These are phyloP conservation scores for Aspergillus pseudoterreus DNA, from an alignment of 2,329 filamentous ascomycete genomes.

Conservation along the genomic window DNA sequence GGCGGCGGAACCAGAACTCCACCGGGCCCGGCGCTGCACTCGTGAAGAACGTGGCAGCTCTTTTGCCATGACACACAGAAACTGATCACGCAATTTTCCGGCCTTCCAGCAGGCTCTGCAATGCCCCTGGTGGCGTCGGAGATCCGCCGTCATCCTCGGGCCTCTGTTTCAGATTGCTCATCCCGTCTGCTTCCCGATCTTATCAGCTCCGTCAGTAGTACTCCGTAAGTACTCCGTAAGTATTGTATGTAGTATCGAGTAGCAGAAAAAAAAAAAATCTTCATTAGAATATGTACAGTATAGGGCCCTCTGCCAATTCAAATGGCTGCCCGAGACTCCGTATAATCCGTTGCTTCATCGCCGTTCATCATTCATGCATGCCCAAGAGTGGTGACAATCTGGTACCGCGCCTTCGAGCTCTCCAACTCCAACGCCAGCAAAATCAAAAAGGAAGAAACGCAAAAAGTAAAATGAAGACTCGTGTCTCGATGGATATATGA, in stretches of 20 bases:
- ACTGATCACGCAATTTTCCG: conserved; percentile 24
- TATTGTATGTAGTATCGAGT: no score
- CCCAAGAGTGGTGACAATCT: conserved; percentile 18
- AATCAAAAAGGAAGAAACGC: conserved; percentile 5
- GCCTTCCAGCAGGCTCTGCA: background rate
- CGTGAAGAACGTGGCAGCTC: background rate
- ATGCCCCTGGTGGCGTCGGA: background rate
- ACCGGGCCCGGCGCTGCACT: background rate
- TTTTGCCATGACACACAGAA: conserved; percentile 23
- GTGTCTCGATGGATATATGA: conserved; percentile 14
- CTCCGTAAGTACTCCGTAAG: no score
- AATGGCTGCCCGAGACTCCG: conserved; percentile 16
- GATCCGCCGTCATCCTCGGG: background rate
- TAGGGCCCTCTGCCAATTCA: conserved; percentile 14
- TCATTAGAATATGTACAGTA: conserved; percentile 23
- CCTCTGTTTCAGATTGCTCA: background rate
- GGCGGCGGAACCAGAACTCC: conserved; percentile 8
- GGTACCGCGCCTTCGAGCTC: conserved; percentile 7
- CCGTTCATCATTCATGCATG: conserved; percentile 14
- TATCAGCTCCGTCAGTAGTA: background rate
- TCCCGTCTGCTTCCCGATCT: background rate
- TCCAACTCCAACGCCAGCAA: conserved; percentile 3
- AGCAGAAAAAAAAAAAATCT: conserved; percentile 3
- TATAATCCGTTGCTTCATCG: conserved; percentile 7
- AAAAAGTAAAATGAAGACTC: conserved; percentile 5